Conservation (phyloP, 345 rosid species). For the Microthlaspi erraticum region DNA sequence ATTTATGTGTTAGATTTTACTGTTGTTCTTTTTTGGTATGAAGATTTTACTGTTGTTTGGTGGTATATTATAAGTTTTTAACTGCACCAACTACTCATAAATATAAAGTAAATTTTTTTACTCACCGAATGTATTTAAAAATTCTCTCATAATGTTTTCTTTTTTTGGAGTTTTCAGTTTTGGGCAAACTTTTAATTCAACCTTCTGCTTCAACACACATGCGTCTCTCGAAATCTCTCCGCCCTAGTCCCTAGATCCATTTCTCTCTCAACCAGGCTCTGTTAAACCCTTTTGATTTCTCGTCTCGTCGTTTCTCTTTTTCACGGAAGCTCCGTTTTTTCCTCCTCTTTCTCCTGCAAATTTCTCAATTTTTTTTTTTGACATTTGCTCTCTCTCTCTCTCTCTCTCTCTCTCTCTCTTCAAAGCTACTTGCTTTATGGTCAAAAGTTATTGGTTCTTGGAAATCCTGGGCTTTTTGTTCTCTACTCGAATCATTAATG, state of each 20-base stretch:
- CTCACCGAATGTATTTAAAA: slow-evolving; percentile 21
- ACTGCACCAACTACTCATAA: slow-evolving; percentile 5
- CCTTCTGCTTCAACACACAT: slow-evolving; percentile 37
- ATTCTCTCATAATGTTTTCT: neutral
- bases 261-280: slow-evolving; percentile 32
- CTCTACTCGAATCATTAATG: slow-evolving; percentile 14
- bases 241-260: slow-evolving; percentile 60
- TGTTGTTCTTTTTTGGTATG: no score
- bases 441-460: slow-evolving; percentile 18
- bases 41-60: neutral
- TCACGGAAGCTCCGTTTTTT: slow-evolving; percentile 18
- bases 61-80: slow-evolving; percentile 3
- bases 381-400: slow-evolving; percentile 34
- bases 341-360: slow-evolving; percentile 6
- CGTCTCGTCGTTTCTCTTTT: neutral
- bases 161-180: slow-evolving; percentile 28
- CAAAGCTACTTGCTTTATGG: slow-evolving; percentile 45
- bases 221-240: slow-evolving; percentile 43
- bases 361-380: slow-evolving; percentile 14
- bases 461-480: slow-evolving; percentile 29
- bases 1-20: neutral
- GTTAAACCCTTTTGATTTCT: slow-evolving; percentile 51
- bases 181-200: slow-evolving; percentile 33
- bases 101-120: neutral
- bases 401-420: slow-evolving; percentile 24